Evolutionary conservation across 345 rosid genomes (phyloP), one percentile per base, ranked within the genome.

Genomic region (Murraya paniculata): DNA sequence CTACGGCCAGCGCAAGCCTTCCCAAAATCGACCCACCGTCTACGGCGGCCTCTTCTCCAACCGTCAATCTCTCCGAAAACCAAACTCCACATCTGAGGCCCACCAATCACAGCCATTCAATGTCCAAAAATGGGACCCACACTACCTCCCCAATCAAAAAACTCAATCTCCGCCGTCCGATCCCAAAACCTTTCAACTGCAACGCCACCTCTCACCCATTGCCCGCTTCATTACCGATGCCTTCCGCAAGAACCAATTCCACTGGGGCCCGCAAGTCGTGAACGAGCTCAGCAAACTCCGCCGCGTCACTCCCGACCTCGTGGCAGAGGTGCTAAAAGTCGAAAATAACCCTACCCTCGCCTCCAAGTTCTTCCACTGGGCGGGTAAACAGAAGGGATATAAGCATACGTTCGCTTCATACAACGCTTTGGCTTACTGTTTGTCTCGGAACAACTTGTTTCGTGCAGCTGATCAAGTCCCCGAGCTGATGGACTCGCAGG

Each of bases 341-440:
- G 93, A 90, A 5, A 87, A 71, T 61, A 74, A 86, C 80, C 88
- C 97, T 41, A 78, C 78, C 1, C 33, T 91, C 4, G 96, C 95
- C 33, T 78, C 99, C n/a, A 92, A 90, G 85, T 91, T 93, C 90
- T 95, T 95, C 79, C 91, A 86, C 74, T 93, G 99, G 98, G 97
- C 97, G 7, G 98, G 97, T 58, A 93, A 90, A 83, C 98, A 95
- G 25, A 95, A 92, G 81, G 97, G 99, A 30, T 93, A 88, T 58
- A 80, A 77, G 19, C 98, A 92, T 60, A 89, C 82, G 75, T 95
- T 88, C 80, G 89, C 95, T 1, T 77, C 94, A n/a, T 95, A 95
- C 84, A 95, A 95, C 74, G 97, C 98, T 22, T 87, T 91, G 74
- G 94, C 98, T 64, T 92, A 95, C 81, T 92, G 98, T 84, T 87